Base-by-base conservation (phyloP, 768 basidiomycete genomes). In the Lanmaoa rubissima region DNA sequence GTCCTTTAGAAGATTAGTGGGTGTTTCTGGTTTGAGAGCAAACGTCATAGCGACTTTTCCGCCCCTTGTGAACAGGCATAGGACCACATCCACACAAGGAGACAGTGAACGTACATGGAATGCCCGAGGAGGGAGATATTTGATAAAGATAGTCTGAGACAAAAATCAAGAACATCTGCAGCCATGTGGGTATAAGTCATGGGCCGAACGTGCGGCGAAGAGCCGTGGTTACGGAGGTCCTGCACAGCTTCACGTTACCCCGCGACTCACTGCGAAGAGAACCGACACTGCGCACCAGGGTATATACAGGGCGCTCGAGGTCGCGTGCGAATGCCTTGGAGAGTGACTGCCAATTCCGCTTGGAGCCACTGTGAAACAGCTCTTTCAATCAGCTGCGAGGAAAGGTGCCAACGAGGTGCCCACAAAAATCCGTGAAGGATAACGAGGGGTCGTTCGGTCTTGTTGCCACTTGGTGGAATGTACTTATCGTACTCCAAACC, bases 161-260 rank as follows among this genome's bases (percentile, higher is more conserved):
- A 80, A 65, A 94, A 92, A 44, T 81, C 75, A 1, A 86, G 71
- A 13, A 96, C 81, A 63, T 97, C 94, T 5, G 74, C 72, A 0
- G 91, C 92, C 91, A 96, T 90, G 38, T 85, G 79, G 11, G 74
- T 67, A 68, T 96, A 95, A 14, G 81, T 84, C 81, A 90, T 90
- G 0, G 87, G 86, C 12, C 73, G 74, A 17, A 75, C 78, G 68
- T 93, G 92, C 0, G 90, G 92, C 0, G 92, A 94, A 17, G 79
- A 69, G 2, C 94, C 94, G 61, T 95, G 94, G 65, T 96, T 97
- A n/a, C 94, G 79, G 24, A 96, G 76, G 70, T 97, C 90, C 90
- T 91, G 60, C 32, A 12, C 8, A 44, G 13, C 45, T 17, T 47
- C 9, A n/a, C 48, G 43, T 57, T 32, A 44, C 16, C 13, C 44